Evolutionary conservation across 2,329 filamentous ascomycete species (phyloP).

Genomic region (Beauveria varroae): DNA sequence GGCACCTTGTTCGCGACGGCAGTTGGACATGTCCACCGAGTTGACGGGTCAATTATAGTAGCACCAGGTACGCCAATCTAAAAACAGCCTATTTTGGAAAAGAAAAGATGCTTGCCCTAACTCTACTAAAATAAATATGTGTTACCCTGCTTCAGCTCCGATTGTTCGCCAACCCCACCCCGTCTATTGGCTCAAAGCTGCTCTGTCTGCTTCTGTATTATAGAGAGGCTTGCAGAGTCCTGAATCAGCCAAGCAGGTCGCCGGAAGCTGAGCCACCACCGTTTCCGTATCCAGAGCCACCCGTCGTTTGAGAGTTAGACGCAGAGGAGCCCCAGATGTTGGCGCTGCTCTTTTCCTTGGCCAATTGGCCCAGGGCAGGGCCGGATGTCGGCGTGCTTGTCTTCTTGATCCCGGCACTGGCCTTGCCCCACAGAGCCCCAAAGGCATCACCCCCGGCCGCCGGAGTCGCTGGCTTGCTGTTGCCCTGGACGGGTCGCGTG

Average conservation of each 20-base stretch:
- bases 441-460: conserved; percentile 73
- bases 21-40: conserved; percentile 1
- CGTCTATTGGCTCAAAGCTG: neutral
- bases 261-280: conserved; percentile 34
- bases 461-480: conserved; percentile 46
- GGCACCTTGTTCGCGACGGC: neutral
- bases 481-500: conserved; percentile 40
- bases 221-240: neutral
- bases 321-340: conserved; percentile 81
- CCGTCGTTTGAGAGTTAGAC: conserved; percentile 14
- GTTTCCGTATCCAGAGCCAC: conserved; percentile 12
- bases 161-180: neutral
- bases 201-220: neutral
- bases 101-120: conserved; percentile 2
- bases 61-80: conserved; percentile 36
- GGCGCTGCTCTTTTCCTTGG: conserved; percentile 94
- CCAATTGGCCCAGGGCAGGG: conserved; percentile 83
- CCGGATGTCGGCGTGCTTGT: conserved; percentile 51
- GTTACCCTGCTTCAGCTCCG: neutral
- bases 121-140: neutral
- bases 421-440: conserved; percentile 74
- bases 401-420: conserved; percentile 71
- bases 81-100: conserved; percentile 6
- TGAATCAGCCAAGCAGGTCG: conserved; percentile 39
- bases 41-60: conserved; percentile 28